phyloP scores from a whole-genome alignment of 2,329 filamentous ascomycete genomes.

The Neonectria magnoliae region DNA sequence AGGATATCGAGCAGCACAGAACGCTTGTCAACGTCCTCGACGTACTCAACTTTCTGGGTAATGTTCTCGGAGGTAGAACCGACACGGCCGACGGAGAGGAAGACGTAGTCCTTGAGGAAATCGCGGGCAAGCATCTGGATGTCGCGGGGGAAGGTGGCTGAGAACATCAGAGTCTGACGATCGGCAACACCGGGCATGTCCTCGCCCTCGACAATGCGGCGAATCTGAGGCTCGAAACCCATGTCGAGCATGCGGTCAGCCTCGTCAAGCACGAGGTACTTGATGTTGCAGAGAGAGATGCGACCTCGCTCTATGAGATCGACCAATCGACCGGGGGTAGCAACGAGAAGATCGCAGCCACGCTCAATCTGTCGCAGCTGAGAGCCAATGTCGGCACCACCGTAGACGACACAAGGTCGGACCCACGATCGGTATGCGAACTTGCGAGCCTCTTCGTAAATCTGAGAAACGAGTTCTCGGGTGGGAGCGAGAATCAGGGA shows the following conservation, averaged over 20 bases:
- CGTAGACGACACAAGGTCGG: slow-evolving; percentile 96
- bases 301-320: slow-evolving; percentile 98
- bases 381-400: slow-evolving; percentile 97
- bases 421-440: slow-evolving; percentile 99
- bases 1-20: slow-evolving; percentile 97
- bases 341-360: slow-evolving; percentile 95
- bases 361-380: slow-evolving; percentile 98
- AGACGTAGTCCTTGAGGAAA: slow-evolving; percentile 99
- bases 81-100: slow-evolving; percentile 97
- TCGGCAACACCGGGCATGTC: slow-evolving; percentile 88
- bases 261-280: slow-evolving; percentile 98
- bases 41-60: slow-evolving; percentile 97
- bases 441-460: slow-evolving; percentile 97
- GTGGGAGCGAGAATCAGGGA: slow-evolving; percentile 96
- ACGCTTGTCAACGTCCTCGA: slow-evolving; percentile 97
- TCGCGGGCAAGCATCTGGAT: slow-evolving; percentile 99
- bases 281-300: slow-evolving; percentile 98
- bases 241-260: slow-evolving; percentile 99
- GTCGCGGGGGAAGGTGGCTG: slow-evolving; percentile 97
- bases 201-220: slow-evolving; percentile 96
- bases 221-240: slow-evolving; percentile 99
- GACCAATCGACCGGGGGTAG: slow-evolving; percentile 95
- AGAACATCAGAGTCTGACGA: slow-evolving; percentile 99
- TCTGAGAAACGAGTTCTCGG: slow-evolving; percentile 98
- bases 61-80: slow-evolving; percentile 99